These are phyloP conservation scores for Inga laurina DNA, from an alignment of 306 rosid species.

Conservation along the genomic window DNA sequence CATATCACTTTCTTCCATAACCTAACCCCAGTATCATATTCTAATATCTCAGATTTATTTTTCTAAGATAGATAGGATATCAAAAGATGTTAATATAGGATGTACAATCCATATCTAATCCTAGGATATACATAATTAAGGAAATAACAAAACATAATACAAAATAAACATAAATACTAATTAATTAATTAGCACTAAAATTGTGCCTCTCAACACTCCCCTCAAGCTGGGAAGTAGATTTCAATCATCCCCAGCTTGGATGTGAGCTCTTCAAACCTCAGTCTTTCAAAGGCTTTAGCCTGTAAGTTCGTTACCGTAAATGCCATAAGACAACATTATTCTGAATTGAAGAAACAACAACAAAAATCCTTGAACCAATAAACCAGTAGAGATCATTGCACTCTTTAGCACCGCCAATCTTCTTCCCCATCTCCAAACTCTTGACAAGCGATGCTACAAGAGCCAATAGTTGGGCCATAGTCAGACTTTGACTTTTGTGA, in stretches of 20 bases:
- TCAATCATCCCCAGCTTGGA: not conserved
- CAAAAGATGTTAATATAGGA: not conserved
- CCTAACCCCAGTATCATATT: not conserved
- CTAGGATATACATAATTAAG: not conserved
- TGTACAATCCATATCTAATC: not conserved
- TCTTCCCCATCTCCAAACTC: not conserved
- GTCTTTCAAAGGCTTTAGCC: no score
- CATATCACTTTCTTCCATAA: conserved; percentile 12
- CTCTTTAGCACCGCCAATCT: no score
- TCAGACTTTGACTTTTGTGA: no score
- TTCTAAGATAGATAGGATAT: not conserved
- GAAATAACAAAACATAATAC: not conserved
- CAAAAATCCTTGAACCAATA: no score
- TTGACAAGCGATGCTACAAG: no score
- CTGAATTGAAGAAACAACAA: no score
- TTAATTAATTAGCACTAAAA: not conserved
- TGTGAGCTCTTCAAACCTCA: not conserved
- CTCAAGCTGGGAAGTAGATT: not conserved
- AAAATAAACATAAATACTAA: not conserved
- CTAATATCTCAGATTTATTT: not conserved
- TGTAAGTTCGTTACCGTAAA: no score
- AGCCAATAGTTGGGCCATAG: no score
- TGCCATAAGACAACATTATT: no score
- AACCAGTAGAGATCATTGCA: no score
- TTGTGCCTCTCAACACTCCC: not conserved